phyloP scores from a whole-genome alignment of 164 flowering plant genomes.

The Vitis rotundifolia region DNA sequence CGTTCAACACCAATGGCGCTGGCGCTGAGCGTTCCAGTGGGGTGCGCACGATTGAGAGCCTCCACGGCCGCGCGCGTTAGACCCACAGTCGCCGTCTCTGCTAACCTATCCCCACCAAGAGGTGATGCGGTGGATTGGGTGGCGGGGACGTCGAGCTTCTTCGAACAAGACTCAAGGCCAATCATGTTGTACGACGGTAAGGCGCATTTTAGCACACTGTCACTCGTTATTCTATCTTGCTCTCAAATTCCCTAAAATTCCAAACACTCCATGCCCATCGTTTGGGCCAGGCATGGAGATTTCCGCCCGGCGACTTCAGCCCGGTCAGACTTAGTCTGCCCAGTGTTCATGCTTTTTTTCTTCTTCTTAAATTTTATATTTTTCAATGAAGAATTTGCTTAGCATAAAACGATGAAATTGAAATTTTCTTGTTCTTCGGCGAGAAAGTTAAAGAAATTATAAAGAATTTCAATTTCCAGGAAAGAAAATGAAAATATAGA shows the following conservation, averaged over 20 bases:
- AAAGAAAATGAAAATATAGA: too few relatives aligned
- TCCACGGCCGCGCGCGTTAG: slow-evolving; percentile 24
- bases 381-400: too few relatives aligned
- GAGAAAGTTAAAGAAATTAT: too few relatives aligned
- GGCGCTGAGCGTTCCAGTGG: slow-evolving; percentile 29
- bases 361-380: too few relatives aligned
- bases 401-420: too few relatives aligned
- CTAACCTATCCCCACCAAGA: slow-evolving; percentile 26
- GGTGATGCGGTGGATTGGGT: slow-evolving; percentile 45
- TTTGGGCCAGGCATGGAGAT: too few relatives aligned
- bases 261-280: too few relatives aligned
- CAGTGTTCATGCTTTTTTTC: too few relatives aligned
- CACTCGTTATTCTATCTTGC: neutral
- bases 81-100: slow-evolving; percentile 11
- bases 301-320: too few relatives aligned
- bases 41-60: slow-evolving; percentile 23
- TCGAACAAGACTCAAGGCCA: slow-evolving; percentile 70
- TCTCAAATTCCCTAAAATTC: neutral
- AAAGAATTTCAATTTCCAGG: too few relatives aligned
- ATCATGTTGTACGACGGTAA: slow-evolving; percentile 88
- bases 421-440: too few relatives aligned
- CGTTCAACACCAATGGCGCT: slow-evolving; percentile 26
- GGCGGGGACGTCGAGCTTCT: slow-evolving; percentile 62
- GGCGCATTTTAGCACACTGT: neutral
- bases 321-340: too few relatives aligned